Conservation (phyloP, 2,329 filamentous ascomycete genomes). For the Thielaviopsis ethacetica region DNA sequence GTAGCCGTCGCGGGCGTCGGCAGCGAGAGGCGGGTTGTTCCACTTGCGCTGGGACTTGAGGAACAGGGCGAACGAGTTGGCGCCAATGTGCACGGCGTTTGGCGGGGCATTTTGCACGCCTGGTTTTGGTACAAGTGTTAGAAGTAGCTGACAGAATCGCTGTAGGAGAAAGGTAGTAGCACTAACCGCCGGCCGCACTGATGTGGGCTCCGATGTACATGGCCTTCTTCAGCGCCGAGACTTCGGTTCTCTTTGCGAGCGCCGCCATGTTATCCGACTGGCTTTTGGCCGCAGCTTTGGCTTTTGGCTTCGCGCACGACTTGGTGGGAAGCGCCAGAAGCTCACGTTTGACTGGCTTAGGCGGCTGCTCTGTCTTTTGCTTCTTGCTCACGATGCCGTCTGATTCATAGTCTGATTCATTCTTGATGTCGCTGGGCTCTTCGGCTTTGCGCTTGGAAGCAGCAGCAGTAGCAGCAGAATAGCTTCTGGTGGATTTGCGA, state of each 20-base stretch:
- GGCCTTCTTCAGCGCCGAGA: conserved; percentile 43
- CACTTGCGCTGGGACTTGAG: conserved; percentile 95
- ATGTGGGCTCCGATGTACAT: conserved; percentile 91
- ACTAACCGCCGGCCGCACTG: conserved; percentile 65
- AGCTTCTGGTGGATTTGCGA: conserved; percentile 7
- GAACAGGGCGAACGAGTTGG: conserved; percentile 87
- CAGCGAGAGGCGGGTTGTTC: conserved; percentile 61
- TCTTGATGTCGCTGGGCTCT: conserved; percentile 15
- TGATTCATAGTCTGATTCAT: conserved; percentile 14
- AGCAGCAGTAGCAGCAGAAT: neutral
- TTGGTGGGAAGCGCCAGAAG: conserved; percentile 4
- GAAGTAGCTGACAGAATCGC: neutral
- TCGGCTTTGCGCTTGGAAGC: conserved; percentile 12
- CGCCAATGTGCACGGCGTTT: conserved; percentile 67
- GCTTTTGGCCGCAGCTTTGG: conserved; percentile 22
- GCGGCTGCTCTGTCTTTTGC: conserved; percentile 19
- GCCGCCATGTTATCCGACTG: conserved; percentile 33
- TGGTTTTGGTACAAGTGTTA: conserved; percentile 19
- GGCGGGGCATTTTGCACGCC: conserved; percentile 77
- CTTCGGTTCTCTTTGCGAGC: conserved; percentile 49
- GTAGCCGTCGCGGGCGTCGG: conserved; percentile 54
- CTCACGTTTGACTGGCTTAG: conserved; percentile 1
- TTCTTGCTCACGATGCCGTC: conserved; percentile 24
- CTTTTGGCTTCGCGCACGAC: conserved; percentile 3
- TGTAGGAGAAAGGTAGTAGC: neutral